phyloP scores from a whole-genome alignment of 306 rosid genomes.

The Vigna reflexopilosa region DNA sequence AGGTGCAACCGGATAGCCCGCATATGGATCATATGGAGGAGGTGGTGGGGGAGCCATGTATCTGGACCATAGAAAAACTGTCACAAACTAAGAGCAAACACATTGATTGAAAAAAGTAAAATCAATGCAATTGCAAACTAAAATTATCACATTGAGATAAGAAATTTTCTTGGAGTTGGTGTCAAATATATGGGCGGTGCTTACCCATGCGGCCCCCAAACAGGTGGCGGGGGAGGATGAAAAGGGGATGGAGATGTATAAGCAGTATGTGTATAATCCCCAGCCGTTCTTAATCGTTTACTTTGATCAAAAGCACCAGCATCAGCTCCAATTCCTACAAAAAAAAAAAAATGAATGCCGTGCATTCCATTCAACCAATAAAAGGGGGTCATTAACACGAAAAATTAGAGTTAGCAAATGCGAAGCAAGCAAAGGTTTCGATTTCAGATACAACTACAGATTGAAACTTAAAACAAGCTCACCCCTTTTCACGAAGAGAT shows the following conservation, averaged over 20 bases:
- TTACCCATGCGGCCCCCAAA: conserved; percentile 97
- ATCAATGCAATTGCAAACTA: background rate
- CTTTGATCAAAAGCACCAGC: conserved; percentile 78
- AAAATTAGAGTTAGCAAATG: background rate
- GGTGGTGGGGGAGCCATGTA: conserved; percentile 98
- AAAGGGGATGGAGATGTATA: conserved; percentile 84
- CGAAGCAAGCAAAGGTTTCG: background rate
- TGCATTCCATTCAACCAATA: too few species aligned
- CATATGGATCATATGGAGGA: conserved; percentile 93
- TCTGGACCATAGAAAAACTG: conserved; percentile 54
- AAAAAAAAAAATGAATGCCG: conserved; percentile 15
- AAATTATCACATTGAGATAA: background rate
- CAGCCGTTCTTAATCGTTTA: conserved; percentile 85
- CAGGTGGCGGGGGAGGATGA: conserved; percentile 86
- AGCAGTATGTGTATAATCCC: conserved; percentile 81
- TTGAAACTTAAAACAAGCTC: background rate
- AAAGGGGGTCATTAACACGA: background rate
- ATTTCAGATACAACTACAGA: background rate
- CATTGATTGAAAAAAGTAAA: background rate
- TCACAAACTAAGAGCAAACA: conserved; percentile 12
- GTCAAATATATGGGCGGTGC: background rate
- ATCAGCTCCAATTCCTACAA: conserved; percentile 80
- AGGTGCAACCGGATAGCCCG: conserved; percentile 88
- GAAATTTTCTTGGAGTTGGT: too few species aligned
- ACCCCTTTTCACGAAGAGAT: conserved; percentile 87